These are phyloP conservation scores for Trametes sp. DNA, from an alignment of 1,284 basidiomycete species.

Conservation along the genomic window DNA sequence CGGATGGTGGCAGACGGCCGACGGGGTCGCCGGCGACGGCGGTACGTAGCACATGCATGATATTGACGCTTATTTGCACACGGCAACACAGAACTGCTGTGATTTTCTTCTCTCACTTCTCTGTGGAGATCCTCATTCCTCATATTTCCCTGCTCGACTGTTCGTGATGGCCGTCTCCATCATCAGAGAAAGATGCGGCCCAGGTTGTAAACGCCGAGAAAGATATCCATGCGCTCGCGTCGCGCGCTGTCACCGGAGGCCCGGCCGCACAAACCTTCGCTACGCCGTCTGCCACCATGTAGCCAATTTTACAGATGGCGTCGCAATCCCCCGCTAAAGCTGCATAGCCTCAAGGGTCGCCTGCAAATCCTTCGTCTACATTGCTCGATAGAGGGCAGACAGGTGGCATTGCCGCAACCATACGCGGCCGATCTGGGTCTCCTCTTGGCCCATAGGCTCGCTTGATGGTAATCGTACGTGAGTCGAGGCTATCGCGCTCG, in stretches of 20 bases:
- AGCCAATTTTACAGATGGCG: neutral
- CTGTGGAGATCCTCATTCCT: neutral
- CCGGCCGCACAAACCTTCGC: neutral
- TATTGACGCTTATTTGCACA: neutral
- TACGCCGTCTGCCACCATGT: neutral
- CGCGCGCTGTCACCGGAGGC: neutral
- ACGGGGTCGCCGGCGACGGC: neutral
- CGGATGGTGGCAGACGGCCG: neutral
- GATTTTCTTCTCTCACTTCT: neutral
- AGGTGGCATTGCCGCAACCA: too few species aligned
- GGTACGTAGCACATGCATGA: neutral
- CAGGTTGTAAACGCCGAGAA: neutral
- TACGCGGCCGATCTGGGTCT: too few species aligned
- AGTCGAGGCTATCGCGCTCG: too few species aligned
- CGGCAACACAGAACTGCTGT: neutral
- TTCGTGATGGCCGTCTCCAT: neutral
- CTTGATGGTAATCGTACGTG: too few species aligned
- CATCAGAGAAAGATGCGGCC: neutral
- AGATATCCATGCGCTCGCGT: neutral
- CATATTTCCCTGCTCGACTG: neutral
- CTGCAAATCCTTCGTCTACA: neutral
- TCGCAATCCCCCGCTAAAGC: neutral
- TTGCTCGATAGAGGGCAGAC: neutral
- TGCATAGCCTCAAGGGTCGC: too few species aligned
- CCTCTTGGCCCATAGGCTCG: too few species aligned